Evolutionary conservation across 352 stramenopile genomes (phyloP), one percentile per base, ranked within the genome.

Genomic region (Phytophthora crassamura): DNA sequence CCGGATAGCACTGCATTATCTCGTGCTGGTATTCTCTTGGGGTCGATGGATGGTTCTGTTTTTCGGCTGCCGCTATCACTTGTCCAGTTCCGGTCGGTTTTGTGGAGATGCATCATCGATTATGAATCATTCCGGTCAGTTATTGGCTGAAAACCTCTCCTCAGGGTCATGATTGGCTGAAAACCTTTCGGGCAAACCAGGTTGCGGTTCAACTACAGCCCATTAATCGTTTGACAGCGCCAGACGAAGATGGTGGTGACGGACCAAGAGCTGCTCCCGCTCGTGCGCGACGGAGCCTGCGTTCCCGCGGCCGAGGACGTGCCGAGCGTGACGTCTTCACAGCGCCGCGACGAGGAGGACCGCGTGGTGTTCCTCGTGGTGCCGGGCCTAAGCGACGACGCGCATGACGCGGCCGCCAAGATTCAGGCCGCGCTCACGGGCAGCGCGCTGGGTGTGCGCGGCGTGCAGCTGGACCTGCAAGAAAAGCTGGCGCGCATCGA

Each of bases 301-400:
- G 86, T 94, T 41, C 65, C 82, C 5, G 73, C 70, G 42, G 71
- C 80, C 15, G 77, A 91, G 35, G 86, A 93, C 51, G 86, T 93
- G 22, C 86, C 78, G 10, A 91, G 82, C 40, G 76, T 94, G 39
- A 84, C 84, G 48, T 91, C 82, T 7, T 89, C 84, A 18, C 73
- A 84, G 32, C 74, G 59, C n/a, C 57, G 57, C 0, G 32, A 67
- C 10, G 72, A 91, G 10, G 83, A 90, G 32, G 78, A 87, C 35
- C 75, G 73, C 52, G 75, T 92, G 25, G 82, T 91, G 57, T 92
- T 94, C 54, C 82, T 94, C 14, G 79, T 91, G 16, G 65, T 94
- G 15, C 84, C 82, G 28, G 76, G 59, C 7, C 67, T 94, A 6
- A 35, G 54, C 0, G 70, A 75, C 12, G 67, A 80, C 25, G 50